Evolutionary conservation across 306 rosid species (phyloP).

Genomic region (Corylus americana): DNA sequence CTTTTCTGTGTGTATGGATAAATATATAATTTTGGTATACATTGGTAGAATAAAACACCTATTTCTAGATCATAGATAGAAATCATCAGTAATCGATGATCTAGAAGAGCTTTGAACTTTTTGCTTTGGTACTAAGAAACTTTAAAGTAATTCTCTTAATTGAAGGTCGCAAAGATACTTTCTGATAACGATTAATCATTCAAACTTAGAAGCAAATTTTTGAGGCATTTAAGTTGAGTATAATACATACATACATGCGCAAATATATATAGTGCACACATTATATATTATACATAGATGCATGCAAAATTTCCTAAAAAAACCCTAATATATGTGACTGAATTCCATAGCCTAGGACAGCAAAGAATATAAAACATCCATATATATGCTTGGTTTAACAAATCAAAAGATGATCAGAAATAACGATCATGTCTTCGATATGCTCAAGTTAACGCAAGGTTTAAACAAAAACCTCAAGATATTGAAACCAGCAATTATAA

Average conservation of each 20-base stretch:
- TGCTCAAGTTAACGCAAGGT: neutral
- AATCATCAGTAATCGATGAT: neutral
- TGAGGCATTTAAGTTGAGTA: neutral
- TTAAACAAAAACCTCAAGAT: neutral
- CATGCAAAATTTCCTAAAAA: neutral
- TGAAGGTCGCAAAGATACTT: neutral
- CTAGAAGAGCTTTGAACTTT: neutral
- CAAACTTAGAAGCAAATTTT: neutral
- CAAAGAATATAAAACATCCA: neutral
- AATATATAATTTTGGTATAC: neutral
- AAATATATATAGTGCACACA: neutral
- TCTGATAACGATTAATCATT: neutral
- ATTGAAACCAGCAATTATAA: neutral
- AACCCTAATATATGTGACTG: neutral
- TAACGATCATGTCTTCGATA: neutral
- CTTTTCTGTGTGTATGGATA: too few relatives aligned
- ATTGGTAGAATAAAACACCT: neutral
- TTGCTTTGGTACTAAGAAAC: neutral
- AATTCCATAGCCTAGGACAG: neutral
- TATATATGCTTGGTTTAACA: neutral
- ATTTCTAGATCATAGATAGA: neutral
- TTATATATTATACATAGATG: too few relatives aligned
- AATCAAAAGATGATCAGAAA: neutral
- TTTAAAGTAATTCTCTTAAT: neutral
- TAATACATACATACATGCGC: neutral